A percentile compares a stretch with the other conserved stretches of the same genome.
Evolutionary conservation across 2,329 filamentous ascomycete genomes (phyloP).

Genomic region (Phialocephala sp.): DNA sequence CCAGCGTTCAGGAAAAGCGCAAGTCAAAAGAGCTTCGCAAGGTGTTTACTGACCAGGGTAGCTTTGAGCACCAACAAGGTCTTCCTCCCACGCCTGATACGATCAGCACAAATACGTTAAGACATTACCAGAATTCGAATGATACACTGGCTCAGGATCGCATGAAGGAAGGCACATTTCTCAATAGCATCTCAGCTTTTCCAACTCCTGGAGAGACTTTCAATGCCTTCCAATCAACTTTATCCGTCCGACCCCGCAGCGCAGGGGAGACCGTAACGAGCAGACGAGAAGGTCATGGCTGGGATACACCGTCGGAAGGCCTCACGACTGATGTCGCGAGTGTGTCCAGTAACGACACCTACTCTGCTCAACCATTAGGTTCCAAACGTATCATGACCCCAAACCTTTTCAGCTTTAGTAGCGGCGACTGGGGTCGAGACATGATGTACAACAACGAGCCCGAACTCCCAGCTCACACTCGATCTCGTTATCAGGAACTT

Average conservation of each 20-base stretch:
- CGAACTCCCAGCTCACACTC: slow-evolving; percentile 29
- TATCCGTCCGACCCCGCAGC: slow-evolving; percentile 40
- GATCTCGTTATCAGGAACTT: slow-evolving; percentile 27
- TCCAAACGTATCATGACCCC: slow-evolving; percentile 31
- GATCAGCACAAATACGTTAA: slow-evolving; percentile 43
- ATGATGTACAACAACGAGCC: slow-evolving; percentile 35
- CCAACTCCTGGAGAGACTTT: slow-evolving; percentile 21
- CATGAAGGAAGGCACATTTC: slow-evolving; percentile 27
- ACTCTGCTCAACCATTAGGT: slow-evolving; percentile 25
- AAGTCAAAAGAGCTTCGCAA: slow-evolving; percentile 26
- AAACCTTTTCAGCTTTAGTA: slow-evolving; percentile 36
- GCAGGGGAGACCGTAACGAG: slow-evolving; percentile 44
- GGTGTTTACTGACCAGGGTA: slow-evolving; percentile 40
- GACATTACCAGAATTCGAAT: slow-evolving; percentile 56
- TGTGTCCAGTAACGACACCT: slow-evolving; percentile 32
- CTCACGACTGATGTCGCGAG: slow-evolving; percentile 39
- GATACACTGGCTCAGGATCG: slow-evolving; percentile 48
- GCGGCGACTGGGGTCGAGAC: slow-evolving; percentile 38
- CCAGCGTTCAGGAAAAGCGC: slow-evolving; percentile 24
- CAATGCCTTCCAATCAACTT: slow-evolving; percentile 33
- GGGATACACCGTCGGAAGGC: slow-evolving; percentile 42
- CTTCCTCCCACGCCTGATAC: slow-evolving; percentile 46
- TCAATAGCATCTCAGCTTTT: slow-evolving; percentile 35
- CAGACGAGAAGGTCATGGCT: slow-evolving; percentile 43
- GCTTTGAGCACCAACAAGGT: slow-evolving; percentile 43